Conservation (phyloP, 495 filamentous ascomycete species). For the Recurvomyces mirabilis region DNA sequence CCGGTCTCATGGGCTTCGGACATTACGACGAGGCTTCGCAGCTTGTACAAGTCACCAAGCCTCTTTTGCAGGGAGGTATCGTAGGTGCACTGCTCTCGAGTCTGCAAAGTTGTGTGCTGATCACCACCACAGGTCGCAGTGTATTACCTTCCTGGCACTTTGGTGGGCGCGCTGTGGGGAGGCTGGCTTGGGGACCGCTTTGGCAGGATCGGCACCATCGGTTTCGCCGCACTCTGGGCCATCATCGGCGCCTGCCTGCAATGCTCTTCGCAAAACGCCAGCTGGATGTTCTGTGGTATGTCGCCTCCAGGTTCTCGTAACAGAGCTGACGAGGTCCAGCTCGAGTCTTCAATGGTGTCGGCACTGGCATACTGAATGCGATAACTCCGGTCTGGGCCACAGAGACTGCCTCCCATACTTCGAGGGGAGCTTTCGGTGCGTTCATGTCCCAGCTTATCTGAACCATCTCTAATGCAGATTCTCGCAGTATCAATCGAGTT, state of each 20-base stretch:
- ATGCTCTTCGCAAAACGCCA: slow-evolving; percentile 56
- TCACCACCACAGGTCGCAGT: slow-evolving; percentile 32
- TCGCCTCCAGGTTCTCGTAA: too few species aligned
- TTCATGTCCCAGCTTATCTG: too few species aligned
- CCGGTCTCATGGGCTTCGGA: slow-evolving; percentile 55
- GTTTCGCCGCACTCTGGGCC: slow-evolving; percentile 30
- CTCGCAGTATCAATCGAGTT: slow-evolving; percentile 52
- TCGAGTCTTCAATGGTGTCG: slow-evolving; percentile 54
- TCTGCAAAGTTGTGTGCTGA: not conserved
- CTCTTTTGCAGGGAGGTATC: slow-evolving; percentile 56
- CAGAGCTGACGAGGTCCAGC: slow-evolving; percentile 25
- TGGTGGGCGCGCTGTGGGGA: slow-evolving; percentile 52
- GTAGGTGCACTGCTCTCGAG: slow-evolving; percentile 26
- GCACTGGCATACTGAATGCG: slow-evolving; percentile 62
- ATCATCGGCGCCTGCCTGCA: slow-evolving; percentile 54
- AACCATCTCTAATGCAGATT: too few species aligned
- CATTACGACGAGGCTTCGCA: slow-evolving; percentile 39
- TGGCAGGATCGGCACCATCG: slow-evolving; percentile 55
- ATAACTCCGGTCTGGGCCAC: slow-evolving; percentile 65
- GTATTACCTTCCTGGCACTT: slow-evolving; percentile 59
- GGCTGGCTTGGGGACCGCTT: slow-evolving; percentile 55
- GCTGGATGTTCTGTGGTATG: slow-evolving; percentile 45
- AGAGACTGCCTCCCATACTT: slow-evolving; percentile 56
- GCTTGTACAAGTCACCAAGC: slow-evolving; percentile 44
- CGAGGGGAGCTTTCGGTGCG: slow-evolving; percentile 51